Evolutionary conservation across 371 early-diverging fungal species (phyloP).

Genomic region (Coemansia sp.): DNA sequence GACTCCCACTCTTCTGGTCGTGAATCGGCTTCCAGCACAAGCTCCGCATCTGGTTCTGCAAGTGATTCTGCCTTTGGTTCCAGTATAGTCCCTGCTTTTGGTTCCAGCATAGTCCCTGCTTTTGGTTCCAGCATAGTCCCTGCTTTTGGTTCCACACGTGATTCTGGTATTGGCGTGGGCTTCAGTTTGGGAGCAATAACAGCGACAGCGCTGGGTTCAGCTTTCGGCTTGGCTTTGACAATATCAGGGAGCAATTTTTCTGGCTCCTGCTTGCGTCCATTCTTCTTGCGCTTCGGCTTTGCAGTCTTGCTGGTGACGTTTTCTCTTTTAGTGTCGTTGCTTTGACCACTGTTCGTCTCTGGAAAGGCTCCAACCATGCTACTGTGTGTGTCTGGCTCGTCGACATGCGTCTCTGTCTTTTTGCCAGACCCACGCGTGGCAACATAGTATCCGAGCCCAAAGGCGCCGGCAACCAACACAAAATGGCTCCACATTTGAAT

Average conservation of each 20-base stretch:
- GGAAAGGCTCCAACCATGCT: conserved; percentile 27
- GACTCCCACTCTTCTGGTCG: conserved; percentile 28
- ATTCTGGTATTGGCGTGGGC: background rate
- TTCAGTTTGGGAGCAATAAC: background rate
- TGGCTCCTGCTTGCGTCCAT: background rate
- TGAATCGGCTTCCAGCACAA: background rate
- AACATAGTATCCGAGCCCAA: conserved; percentile 35
- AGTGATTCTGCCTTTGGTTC: background rate
- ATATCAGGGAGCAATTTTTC: background rate
- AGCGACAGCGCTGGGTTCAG: background rate
- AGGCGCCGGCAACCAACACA: conserved; percentile 13
- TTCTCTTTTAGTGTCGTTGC: background rate
- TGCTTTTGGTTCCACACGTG: background rate
- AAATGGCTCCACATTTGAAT: conserved; percentile 26
- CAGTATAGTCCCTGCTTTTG: background rate
- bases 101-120: background rate
- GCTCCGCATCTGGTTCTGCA: background rate
- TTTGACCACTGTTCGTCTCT: background rate
- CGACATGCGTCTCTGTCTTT: background rate
- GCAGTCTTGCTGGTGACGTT: background rate
- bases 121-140: background rate
- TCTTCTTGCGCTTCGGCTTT: background rate
- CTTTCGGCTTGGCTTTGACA: background rate
- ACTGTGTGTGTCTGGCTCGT: background rate
- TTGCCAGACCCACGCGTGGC: conserved; percentile 8